These are phyloP conservation scores for Amphicarpaea edgeworthii DNA, from an alignment of 306 rosid species.

Conservation along the genomic window DNA sequence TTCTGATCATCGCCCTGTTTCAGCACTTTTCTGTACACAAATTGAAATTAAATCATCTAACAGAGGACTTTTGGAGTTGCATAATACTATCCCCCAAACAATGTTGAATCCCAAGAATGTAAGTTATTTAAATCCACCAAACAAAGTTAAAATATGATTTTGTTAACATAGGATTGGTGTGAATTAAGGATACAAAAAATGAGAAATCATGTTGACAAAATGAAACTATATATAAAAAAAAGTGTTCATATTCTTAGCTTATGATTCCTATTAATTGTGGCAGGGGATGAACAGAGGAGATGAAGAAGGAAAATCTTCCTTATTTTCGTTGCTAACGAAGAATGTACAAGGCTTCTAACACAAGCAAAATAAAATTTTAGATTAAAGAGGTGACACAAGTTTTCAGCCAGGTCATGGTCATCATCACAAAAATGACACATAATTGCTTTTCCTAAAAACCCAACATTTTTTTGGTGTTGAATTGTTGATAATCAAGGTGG, in stretches of 20 bases:
- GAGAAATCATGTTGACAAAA: neutral
- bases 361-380: conserved; percentile 26
- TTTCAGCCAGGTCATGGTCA: conserved; percentile 27
- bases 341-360: conserved; percentile 40
- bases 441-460: conserved; percentile 32
- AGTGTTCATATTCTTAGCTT: neutral
- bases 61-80: conserved; percentile 51
- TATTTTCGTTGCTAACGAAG: conserved; percentile 41
- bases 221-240: neutral
- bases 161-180: neutral
- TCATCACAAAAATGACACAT: conserved; percentile 33
- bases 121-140: conserved; percentile 43
- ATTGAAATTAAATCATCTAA: conserved; percentile 61
- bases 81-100: conserved; percentile 45
- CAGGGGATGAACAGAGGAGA: conserved; percentile 47
- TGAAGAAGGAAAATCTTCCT: conserved; percentile 44
- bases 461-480: conserved; percentile 29
- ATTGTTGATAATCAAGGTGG: conserved; percentile 30
- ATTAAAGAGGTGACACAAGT: conserved; percentile 28
- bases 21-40: conserved; percentile 86
- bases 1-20: conserved; percentile 96
- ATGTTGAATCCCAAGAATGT: conserved; percentile 53
- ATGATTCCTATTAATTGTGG: conserved; percentile 35
- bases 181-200: neutral
- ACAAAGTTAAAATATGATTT: neutral